A percentile compares a stretch with the other conserved stretches of the same genome.
Evolutionary conservation across 1,284 basidiomycete genomes (phyloP).

Genomic region (Somion occarium): DNA sequence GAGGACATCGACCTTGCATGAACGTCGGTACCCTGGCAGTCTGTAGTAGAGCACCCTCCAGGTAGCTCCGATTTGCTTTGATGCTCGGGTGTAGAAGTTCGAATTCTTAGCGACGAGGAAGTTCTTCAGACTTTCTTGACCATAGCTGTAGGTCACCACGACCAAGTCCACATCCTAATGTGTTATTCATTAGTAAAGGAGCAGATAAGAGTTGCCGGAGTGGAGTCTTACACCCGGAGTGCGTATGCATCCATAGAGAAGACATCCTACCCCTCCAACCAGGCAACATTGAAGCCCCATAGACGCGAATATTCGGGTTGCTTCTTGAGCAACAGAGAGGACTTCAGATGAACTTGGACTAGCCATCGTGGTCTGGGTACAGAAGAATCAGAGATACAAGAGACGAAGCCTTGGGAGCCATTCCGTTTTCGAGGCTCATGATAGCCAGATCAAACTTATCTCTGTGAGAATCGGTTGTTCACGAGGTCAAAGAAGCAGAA

Average conservation of each 20-base stretch:
- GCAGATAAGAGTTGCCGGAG: not conserved
- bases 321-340: not conserved
- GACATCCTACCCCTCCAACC: conserved; percentile 19
- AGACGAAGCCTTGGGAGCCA: too few relatives aligned
- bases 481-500: too few relatives aligned
- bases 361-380: too few relatives aligned
- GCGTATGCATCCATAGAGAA: conserved; percentile 16
- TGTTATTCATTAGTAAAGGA: not conserved
- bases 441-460: too few relatives aligned
- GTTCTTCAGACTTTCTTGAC: conserved; percentile 38
- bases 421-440: too few relatives aligned
- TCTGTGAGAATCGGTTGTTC: too few relatives aligned
- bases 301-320: not conserved
- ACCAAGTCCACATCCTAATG: conserved; percentile 50
- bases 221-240: conserved; percentile 17
- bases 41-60: conserved; percentile 44
- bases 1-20: conserved; percentile 51
- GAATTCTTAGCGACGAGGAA: conserved; percentile 29
- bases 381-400: too few relatives aligned
- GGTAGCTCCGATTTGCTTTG: conserved; percentile 34
- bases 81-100: conserved; percentile 36
- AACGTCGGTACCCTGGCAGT: conserved; percentile 15
- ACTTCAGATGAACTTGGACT: too few relatives aligned
- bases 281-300: conserved; percentile 16
- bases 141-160: conserved; percentile 30